Base-by-base conservation (phyloP, 2,329 filamentous ascomycete genomes). In the Colletotrichum sojae region DNA sequence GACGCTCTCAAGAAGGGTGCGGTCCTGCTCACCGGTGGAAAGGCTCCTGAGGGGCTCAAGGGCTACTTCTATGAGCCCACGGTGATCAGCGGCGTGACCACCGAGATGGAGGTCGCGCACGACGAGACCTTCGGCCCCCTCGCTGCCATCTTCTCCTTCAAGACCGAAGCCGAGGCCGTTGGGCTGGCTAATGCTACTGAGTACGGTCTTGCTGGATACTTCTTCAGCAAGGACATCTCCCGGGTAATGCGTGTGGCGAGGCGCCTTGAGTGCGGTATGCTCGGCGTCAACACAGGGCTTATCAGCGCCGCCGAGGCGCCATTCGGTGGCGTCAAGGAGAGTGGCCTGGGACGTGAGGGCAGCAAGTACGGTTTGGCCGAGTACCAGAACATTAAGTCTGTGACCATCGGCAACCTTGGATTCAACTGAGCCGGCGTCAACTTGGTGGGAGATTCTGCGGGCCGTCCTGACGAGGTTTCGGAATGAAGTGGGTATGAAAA, bases 61-160 rank as follows among this genome's bases (percentile, higher is more conserved):
- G 79, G 83, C 13, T 91, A 92, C 79, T 94, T 92, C 80, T 93
- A 89, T 80, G 83, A 90, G 72, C 90, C 90, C 0, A 93, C 91
- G 0, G 89, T 94, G 31, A 83, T 94, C 62, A 86, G 88, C 15
- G 87, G 88, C 55, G 91, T 92, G 85, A 92, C 81, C 13, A 83
- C 84, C 70, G 85, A 90, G 45, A 94, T 93, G 91, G 80, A 85
- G 65, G 82, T 94, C 69, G 87, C 89, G 27, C 82, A 83, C 2
- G 91, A 94, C 72, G 91, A 94, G 78, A 93, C 91, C 0, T 94
- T 94, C 74, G 91, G 91, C 1, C 92, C 91, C 2, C 86, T 94
- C 0, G 90, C 91, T 0, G 91, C 89, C 1, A 78, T 94, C 2
- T 92, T 92, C 79, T 82, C 85, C 15, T 94, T 94, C 76, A 85